Base-by-base conservation (phyloP, 2,329 filamentous ascomycete genomes). In the Trichoderma sp. region DNA sequence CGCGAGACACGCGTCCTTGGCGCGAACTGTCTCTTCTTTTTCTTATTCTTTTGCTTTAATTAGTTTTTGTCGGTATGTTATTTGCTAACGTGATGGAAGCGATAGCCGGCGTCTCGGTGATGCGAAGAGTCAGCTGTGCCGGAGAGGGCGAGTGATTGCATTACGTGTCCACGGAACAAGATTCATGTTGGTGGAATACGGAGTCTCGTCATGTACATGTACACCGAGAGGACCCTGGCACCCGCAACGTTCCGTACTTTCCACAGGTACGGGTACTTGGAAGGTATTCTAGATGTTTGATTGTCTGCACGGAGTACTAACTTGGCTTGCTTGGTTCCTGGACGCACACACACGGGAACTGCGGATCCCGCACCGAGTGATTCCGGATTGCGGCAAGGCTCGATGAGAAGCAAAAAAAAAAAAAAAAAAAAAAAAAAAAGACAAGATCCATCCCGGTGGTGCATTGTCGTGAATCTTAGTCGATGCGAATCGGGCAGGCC, bases 1-100 rank as follows among this genome's bases (percentile, higher is more conserved):
- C 69, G 69, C 69, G 59, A 72, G 69, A 53, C 59, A 64, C 66
- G 66, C 66, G 66, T 69, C 45, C 29, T 35, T 59, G 45, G 66
- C 45, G 45, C 45, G 45, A 27, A 29, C 38, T 72, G 8, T 63
- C 9, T 53, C 33, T 24, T 41, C 41, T 12, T 50, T 14, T 41
- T 6, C 11, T 65, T 4, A 4, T 6, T 60, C 24, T 50, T 45
- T 14, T 63, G 5, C 12, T 7, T 31, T 6, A 29, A 16, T 59
- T 9, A 18, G 12, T 29, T 31, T 31, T 1, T 31, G 16, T 45
- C 41, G 41, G 24, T 53, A n/a, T 33, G n/a, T 59, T 53, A 53
- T 53, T 50, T 53, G 45, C 12, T 1, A 18, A 8, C 59, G 27
- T 35, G 33, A 24, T 38, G 0, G 27, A n/a, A 21, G 38, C 24